A percentile compares a stretch with the other conserved stretches of the same genome.
phyloP scores from a whole-genome alignment of 169 alveolate genomes.

The Babesia ovata region DNA sequence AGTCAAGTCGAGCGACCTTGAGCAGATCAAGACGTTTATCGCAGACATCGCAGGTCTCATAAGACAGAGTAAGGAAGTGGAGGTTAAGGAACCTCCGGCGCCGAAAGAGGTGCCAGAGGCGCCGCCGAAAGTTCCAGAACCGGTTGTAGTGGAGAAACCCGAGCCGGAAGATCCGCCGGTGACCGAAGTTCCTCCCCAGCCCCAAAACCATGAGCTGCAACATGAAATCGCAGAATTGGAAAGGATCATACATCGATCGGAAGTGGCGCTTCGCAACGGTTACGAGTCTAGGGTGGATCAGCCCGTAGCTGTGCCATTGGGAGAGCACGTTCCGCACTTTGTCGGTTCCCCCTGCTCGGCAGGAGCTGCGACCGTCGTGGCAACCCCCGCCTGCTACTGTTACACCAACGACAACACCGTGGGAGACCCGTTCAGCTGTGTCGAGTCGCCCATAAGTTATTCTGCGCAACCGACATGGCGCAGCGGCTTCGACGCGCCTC shows the following conservation, averaged over 20 bases:
- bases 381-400: slow-evolving; percentile 2
- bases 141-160: neutral
- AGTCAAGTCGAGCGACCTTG: slow-evolving; percentile 1
- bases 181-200: too few species aligned
- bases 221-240: slow-evolving; percentile 28
- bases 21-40: slow-evolving; percentile 29
- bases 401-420: slow-evolving; percentile 31
- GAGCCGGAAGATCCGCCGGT: neutral
- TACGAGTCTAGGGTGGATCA: neutral
- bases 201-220: neutral
- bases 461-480: slow-evolving; percentile 5
- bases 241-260: slow-evolving; percentile 15
- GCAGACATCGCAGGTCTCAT: slow-evolving; percentile 29
- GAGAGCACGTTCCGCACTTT: neutral
- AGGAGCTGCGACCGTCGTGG: slow-evolving; percentile 12
- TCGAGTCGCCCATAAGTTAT: neutral
- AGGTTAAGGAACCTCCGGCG: neutral
- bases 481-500: slow-evolving; percentile 35
- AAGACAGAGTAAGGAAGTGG: slow-evolving; percentile 23
- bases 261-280: neutral
- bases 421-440: neutral
- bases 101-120: neutral
- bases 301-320: neutral
- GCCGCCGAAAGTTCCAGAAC: neutral
- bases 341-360: neutral